These are phyloP conservation scores for Penicillium paradoxum DNA, from an alignment of 495 filamentous ascomycete genomes.

Conservation along the genomic window DNA sequence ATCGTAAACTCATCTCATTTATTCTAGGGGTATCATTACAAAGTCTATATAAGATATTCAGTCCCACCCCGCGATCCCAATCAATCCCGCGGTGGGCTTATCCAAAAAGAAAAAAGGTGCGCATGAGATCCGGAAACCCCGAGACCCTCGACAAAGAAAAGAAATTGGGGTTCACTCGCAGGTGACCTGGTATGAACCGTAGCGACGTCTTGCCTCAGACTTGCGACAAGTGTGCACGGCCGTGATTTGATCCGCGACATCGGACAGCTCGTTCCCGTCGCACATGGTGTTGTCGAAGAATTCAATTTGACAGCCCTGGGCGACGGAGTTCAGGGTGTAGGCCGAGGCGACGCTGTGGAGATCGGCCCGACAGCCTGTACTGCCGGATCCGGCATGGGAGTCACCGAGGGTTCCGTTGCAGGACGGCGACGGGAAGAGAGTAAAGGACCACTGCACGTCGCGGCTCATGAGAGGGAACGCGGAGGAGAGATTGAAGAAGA, in stretches of 20 bases:
- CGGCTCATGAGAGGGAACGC: constrained; percentile 20
- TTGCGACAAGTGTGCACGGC: constrained; percentile 11
- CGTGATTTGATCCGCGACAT: constrained; percentile 12
- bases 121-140: no score
- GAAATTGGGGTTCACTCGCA: constrained; percentile 7
- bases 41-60: not conserved
- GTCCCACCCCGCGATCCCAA: not conserved
- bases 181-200: constrained; percentile 27
- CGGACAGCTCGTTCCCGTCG: constrained; percentile 16
- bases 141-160: not conserved
- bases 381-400: constrained; percentile 18
- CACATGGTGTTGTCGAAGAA: constrained; percentile 32
- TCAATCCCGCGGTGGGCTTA: no score
- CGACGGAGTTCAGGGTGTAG: constrained; percentile 16
- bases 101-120: not conserved
- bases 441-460: constrained; percentile 24
- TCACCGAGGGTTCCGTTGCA: constrained; percentile 16
- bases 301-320: constrained; percentile 20
- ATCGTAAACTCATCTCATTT: constrained; percentile 7
- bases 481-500: constrained; percentile 9
- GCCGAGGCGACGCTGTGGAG: constrained; percentile 20
- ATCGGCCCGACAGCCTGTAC: constrained; percentile 26
- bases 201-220: constrained; percentile 7
- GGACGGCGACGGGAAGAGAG: constrained; percentile 15
- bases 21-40: constrained; percentile 10